A percentile compares a stretch with the other conserved stretches of the same genome.
Evolutionary conservation across 1,139 yeast genomes (phyloP).

Genomic region (Geotrichum bryndzae): DNA sequence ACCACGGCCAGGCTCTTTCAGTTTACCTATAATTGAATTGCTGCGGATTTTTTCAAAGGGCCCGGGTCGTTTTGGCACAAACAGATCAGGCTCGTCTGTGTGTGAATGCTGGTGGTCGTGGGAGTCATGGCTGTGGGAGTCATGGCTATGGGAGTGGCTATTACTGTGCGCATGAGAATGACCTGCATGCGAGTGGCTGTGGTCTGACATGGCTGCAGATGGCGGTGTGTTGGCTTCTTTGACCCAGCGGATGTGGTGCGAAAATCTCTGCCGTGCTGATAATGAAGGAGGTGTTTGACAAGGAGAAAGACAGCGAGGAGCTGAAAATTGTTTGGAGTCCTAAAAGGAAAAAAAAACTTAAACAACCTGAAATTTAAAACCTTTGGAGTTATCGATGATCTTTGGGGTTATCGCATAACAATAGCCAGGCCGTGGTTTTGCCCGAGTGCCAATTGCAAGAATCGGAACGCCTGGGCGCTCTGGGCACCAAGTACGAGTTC

Average conservation of each 20-base stretch:
- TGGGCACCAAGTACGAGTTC: too few species aligned
- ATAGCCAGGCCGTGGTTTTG: too few species aligned
- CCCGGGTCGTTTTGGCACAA: slow-evolving; percentile 6
- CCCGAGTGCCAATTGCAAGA: too few species aligned
- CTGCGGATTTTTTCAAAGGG: slow-evolving; percentile 15
- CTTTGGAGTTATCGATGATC: not conserved
- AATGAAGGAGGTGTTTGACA: not conserved
- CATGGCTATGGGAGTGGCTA: slow-evolving; percentile 2
- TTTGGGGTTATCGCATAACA: not conserved
- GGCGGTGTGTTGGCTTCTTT: not conserved
- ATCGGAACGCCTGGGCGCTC: too few species aligned
- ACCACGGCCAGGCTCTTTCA: slow-evolving; percentile 2
- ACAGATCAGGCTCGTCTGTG: not conserved
- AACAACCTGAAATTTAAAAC: not conserved
- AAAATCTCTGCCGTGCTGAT: not conserved
- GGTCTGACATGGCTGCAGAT: not conserved
- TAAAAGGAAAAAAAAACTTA: not conserved
- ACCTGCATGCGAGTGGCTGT: not conserved
- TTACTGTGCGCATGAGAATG: not conserved
- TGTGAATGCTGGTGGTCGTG: not conserved
- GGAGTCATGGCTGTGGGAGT: not conserved
- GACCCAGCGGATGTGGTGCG: not conserved
- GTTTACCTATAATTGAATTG: slow-evolving; percentile 4
- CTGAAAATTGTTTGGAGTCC: not conserved
- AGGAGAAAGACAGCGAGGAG: not conserved